Base-by-base conservation (phyloP, 805 yeast genomes). In the Candida manassasensis region DNA sequence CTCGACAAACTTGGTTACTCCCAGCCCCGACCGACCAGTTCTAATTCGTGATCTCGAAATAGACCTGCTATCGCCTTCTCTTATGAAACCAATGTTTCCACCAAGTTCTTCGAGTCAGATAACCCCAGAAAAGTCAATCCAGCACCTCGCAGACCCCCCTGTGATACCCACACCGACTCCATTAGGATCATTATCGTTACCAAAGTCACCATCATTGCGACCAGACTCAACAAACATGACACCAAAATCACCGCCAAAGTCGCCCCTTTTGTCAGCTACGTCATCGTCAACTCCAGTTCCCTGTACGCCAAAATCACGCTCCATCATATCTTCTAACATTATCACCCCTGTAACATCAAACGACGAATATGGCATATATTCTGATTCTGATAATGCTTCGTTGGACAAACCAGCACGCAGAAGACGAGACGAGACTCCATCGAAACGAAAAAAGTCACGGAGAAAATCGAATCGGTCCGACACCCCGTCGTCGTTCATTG, bases 361-460 rank as follows among this genome's bases (percentile, higher is more conserved):
- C 39, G 63, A 60, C 34, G 68, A 61, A 16, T 50, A 43, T 26
- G 63, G 52, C n/a, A 45, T 62, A 9, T 60, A 49, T 38, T 57
- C 64, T 0, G 68, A 62, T 40, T 59, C 65, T 1, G 68, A 62
- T 32, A 51, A 52, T 4, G 64, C 58, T 9, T 56, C 63, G 8
- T 60, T 25, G 13, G 25, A 27, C 21, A 19, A 36, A 32, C 31
- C 17, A n/a, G 16, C 39, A 27, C 24, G 14, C 32, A 14, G 34
- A 35, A 21, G 24, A 27, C 25, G 25, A 26, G 45, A 35, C 8
- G 50, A 47, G 7, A 40, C 53, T 2, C 53, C 53, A 4, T 49
- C n/a, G 28, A 42, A 51, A 4, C 55, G 47, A 32, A 55, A 43
- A 22, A 48, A 51, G 34, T 34, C 44, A 34, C 45, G 61, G 36